Percentiles rank a stretch among this genome's conserved stretches.
Conservation (phyloP, 495 filamentous ascomycete species). For the Filosporella fistucella region DNA sequence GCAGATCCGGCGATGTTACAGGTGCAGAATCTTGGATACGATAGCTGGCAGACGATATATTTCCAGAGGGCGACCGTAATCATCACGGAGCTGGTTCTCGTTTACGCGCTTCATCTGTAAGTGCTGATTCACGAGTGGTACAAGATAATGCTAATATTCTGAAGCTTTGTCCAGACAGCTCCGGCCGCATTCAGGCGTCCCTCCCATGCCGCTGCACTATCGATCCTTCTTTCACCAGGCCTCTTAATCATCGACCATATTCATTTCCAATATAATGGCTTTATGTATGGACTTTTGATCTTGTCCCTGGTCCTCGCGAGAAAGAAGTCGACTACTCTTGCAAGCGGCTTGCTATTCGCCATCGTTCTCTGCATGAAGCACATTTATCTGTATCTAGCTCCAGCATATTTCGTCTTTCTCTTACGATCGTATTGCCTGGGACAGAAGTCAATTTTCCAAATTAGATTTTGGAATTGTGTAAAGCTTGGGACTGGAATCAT, state of each 20-base stretch:
- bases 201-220: conserved; percentile 83
- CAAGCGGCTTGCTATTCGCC: conserved; percentile 79
- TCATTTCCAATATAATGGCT: conserved; percentile 98
- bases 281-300: conserved; percentile 86
- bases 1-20: conserved; percentile 78
- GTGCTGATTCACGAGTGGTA: neutral
- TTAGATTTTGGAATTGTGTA: conserved; percentile 69
- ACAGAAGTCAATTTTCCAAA: conserved; percentile 66
- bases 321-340: conserved; percentile 68
- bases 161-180: conserved; percentile 18
- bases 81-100: conserved; percentile 74
- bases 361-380: conserved; percentile 89
- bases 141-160: neutral
- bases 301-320: conserved; percentile 79
- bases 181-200: conserved; percentile 58
- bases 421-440: conserved; percentile 86
- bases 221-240: conserved; percentile 86
- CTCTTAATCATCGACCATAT: conserved; percentile 97
- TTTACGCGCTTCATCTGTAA: conserved; percentile 79
- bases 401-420: conserved; percentile 93
- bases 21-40: conserved; percentile 75
- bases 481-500: conserved; percentile 75
- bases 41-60: conserved; percentile 87
- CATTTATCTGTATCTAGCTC: conserved; percentile 95
- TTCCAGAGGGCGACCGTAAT: conserved; percentile 90